phyloP scores from a whole-genome alignment of 306 rosid species.

The Herpetospermum pedunculosum region DNA sequence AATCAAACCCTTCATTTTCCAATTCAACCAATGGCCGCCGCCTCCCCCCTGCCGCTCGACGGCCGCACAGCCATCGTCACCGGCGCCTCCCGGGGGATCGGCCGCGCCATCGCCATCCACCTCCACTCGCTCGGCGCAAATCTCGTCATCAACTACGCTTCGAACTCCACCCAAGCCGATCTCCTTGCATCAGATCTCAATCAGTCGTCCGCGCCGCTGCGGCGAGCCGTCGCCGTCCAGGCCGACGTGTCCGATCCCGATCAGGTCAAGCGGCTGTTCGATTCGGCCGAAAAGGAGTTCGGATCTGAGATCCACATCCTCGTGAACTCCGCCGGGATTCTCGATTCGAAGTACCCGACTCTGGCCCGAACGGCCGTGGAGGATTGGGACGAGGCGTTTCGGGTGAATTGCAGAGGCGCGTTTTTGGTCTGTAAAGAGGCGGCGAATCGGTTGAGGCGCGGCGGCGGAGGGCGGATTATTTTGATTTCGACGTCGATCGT shows the following conservation, averaged over 20 bases:
- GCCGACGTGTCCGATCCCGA: constrained; percentile 41
- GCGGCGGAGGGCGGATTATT: constrained; percentile 47
- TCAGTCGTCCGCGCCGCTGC: background rate
- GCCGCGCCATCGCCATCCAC: constrained; percentile 35
- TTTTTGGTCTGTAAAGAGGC: constrained; percentile 37
- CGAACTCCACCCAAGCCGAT: constrained; percentile 35
- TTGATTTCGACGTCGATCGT: constrained; percentile 29
- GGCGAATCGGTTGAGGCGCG: constrained; percentile 35
- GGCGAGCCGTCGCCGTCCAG: constrained; percentile 22
- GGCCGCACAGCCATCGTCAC: constrained; percentile 36
- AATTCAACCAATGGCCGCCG: background rate
- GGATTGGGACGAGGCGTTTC: constrained; percentile 21
- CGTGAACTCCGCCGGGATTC: constrained; percentile 37
- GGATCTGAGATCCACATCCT: constrained; percentile 30
- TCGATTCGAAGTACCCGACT: constrained; percentile 20
- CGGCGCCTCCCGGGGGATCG: constrained; percentile 43
- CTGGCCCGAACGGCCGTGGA: constrained; percentile 22
- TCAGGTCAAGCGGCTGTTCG: constrained; percentile 39
- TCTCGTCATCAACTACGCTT: constrained; percentile 38
- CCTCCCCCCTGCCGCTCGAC: constrained; percentile 14
- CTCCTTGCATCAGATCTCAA: constrained; percentile 27
- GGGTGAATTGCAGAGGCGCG: constrained; percentile 36
- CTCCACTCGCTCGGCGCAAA: constrained; percentile 42
- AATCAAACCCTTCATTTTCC: background rate
- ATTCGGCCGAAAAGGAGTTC: constrained; percentile 29